Conservation (phyloP, 805 yeast species). For the Candida schatavii region DNA sequence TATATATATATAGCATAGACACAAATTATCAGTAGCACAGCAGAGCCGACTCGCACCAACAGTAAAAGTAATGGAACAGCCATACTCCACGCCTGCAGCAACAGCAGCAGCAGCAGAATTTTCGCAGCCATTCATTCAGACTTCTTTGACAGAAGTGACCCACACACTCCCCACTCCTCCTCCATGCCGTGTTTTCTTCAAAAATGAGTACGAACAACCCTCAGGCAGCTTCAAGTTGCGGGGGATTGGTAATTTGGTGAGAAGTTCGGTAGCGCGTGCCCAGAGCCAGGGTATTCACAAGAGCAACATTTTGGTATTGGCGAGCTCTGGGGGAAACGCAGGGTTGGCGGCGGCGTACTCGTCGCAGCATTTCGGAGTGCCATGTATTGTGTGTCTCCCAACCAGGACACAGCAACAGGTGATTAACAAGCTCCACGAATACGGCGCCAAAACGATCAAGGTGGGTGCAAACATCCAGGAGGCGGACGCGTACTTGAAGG, state of each 20-base stretch:
- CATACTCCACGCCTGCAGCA: background rate
- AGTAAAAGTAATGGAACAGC: background rate
- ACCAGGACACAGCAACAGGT: conserved; percentile 17
- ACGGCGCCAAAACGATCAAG: conserved; percentile 22
- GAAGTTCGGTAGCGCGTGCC: conserved; percentile 28
- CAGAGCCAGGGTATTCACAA: conserved; percentile 10
- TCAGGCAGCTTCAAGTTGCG: conserved; percentile 57
- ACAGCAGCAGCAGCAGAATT: background rate
- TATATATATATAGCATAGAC: too few relatives aligned
- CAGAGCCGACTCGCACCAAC: too few relatives aligned
- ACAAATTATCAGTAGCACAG: too few relatives aligned
- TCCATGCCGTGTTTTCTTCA: conserved; percentile 35
- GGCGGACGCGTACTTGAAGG: conserved; percentile 41
- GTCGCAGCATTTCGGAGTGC: conserved; percentile 15
- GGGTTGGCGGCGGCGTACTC: conserved; percentile 34
- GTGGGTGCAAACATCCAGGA: conserved; percentile 32
- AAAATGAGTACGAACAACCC: conserved; percentile 53
- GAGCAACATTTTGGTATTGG: conserved; percentile 18
- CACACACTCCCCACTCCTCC: conserved; percentile 21
- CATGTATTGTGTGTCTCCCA: conserved; percentile 33
- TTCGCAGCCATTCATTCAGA: conserved; percentile 24
- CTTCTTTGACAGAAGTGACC: conserved; percentile 42
- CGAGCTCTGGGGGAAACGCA: conserved; percentile 36
- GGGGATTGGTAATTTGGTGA: conserved; percentile 50
- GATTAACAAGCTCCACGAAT: conserved; percentile 14